phyloP scores from a whole-genome alignment of 2,329 filamentous ascomycete species.

The Trichoderma aggressivum region DNA sequence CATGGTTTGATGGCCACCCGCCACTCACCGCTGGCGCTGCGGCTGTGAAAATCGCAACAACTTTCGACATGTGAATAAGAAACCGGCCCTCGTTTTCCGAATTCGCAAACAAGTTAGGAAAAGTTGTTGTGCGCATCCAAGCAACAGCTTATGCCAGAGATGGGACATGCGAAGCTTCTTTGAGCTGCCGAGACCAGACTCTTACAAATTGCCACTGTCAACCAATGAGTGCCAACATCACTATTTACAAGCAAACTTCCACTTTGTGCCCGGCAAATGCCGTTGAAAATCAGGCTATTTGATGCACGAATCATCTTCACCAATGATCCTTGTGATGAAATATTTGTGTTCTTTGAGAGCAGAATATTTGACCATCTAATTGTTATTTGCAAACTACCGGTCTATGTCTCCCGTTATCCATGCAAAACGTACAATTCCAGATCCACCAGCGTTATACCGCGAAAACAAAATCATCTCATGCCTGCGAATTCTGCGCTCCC shows the following conservation, averaged over 20 bases:
- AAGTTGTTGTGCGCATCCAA: neutral
- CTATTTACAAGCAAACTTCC: too few relatives aligned
- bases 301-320: neutral
- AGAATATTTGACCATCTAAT: neutral
- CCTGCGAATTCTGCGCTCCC: constrained; percentile 48
- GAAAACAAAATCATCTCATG: neutral
- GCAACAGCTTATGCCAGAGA: neutral
- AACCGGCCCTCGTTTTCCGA: constrained; percentile 25
- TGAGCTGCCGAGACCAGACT: neutral
- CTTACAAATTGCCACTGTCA: neutral
- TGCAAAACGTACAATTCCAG: neutral
- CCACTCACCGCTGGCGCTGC: neutral
- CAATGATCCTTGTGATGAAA: neutral
- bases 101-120: constrained; percentile 22
- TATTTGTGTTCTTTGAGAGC: neutral
- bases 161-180: neutral
- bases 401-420: neutral
- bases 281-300: neutral
- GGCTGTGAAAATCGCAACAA: constrained; percentile 22
- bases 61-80: constrained; percentile 24
- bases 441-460: neutral
- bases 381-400: neutral
- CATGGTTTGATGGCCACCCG: neutral
- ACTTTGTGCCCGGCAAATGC: neutral
- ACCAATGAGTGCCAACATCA: neutral